Percentiles rank a stretch among this genome's conserved stretches.
These are phyloP conservation scores for Cubamyces lactineus DNA, from an alignment of 768 basidiomycete species.

Conservation along the genomic window DNA sequence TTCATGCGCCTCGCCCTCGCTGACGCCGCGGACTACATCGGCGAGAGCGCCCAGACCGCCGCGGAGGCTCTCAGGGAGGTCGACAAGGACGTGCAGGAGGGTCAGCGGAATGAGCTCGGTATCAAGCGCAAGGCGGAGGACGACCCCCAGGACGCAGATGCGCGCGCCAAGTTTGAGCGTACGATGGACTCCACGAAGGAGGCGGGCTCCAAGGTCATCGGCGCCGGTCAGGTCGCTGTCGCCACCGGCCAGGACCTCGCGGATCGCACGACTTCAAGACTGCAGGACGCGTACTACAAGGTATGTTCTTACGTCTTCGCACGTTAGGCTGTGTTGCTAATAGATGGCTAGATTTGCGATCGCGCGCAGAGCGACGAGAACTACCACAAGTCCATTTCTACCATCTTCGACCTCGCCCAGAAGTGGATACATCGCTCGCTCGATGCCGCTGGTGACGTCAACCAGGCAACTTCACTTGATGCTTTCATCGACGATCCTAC, in stretches of 20 bases:
- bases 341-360: constrained; percentile 53
- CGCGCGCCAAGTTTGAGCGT: constrained; percentile 61
- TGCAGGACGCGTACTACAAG: constrained; percentile 57
- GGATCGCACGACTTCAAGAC: constrained; percentile 43
- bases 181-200: constrained; percentile 68
- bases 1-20: constrained; percentile 66
- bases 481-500: constrained; percentile 65
- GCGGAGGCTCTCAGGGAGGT: constrained; percentile 57
- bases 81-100: constrained; percentile 62
- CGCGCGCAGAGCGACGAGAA: constrained; percentile 63
- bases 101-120: constrained; percentile 61
- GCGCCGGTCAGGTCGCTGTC: constrained; percentile 48
- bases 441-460: constrained; percentile 50
- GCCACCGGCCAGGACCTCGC: constrained; percentile 47
- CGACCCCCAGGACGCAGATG: constrained; percentile 44
- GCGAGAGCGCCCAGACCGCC: constrained; percentile 51
- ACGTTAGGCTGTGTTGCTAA: background rate
- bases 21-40: constrained; percentile 64
- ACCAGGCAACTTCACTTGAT: constrained; percentile 49
- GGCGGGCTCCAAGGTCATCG: constrained; percentile 60
- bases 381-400: constrained; percentile 60
- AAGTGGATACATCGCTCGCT: constrained; percentile 59
- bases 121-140: constrained; percentile 52
- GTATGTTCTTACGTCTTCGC: constrained; percentile 37
- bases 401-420: constrained; percentile 57